These are phyloP conservation scores for Lentinula edodes DNA, from an alignment of 768 basidiomycete genomes.

Conservation along the genomic window DNA sequence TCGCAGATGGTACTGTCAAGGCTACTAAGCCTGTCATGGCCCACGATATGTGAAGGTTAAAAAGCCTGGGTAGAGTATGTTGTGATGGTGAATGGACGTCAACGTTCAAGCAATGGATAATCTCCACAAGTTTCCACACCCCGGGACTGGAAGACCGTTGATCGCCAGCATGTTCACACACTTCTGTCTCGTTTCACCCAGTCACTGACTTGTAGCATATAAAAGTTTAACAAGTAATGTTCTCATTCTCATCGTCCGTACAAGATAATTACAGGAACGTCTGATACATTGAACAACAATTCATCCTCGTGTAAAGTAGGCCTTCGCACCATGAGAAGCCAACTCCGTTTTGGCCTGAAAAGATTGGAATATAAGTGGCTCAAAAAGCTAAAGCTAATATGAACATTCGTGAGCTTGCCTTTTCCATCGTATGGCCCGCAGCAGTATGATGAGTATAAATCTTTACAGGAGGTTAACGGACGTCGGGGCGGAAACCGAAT, in stretches of 20 bases:
- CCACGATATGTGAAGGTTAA: background rate
- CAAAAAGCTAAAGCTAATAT: slow-evolving; percentile 7
- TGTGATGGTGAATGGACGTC: background rate
- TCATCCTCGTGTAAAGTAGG: slow-evolving; percentile 76
- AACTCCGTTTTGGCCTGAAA: slow-evolving; percentile 78
- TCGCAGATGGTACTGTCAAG: background rate
- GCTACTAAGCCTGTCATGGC: background rate
- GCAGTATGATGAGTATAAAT: slow-evolving; percentile 76
- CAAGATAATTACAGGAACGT: background rate
- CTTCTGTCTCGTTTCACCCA: background rate
- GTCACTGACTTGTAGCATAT: background rate
- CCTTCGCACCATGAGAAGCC: slow-evolving; percentile 78
- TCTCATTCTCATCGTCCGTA: background rate
- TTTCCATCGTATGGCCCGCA: slow-evolving; percentile 84
- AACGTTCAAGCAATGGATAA: background rate
- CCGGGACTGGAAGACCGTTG: background rate
- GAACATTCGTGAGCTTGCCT: slow-evolving; percentile 40
- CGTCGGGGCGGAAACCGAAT: slow-evolving; percentile 8
- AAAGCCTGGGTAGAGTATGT: background rate
- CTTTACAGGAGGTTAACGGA: slow-evolving; percentile 27
- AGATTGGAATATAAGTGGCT: slow-evolving; percentile 5
- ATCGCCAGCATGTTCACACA: background rate
- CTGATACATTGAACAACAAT: background rate
- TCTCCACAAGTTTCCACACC: background rate
- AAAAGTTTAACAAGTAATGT: background rate